Conservation (phyloP, 2,329 filamentous ascomycete genomes). For the Lasiodiplodia gonubiensis region DNA sequence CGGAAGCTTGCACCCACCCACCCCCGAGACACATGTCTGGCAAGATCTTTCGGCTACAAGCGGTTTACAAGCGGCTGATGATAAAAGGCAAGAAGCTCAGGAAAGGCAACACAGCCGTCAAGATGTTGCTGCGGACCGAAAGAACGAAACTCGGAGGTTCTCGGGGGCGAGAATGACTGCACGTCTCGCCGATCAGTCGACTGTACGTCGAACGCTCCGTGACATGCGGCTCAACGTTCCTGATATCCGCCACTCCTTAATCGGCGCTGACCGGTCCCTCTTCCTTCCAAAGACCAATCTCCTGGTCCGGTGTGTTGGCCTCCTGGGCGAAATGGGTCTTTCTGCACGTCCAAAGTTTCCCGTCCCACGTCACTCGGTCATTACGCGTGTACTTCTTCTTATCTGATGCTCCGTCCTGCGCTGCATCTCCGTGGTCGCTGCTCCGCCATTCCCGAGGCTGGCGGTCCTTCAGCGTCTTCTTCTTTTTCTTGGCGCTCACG, state of each 20-base stretch:
- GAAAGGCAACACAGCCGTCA: conserved; percentile 14
- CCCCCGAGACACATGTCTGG: conserved; percentile 4
- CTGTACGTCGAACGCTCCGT: not conserved
- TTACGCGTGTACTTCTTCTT: conserved; percentile 18
- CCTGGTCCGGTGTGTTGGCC: conserved; percentile 2
- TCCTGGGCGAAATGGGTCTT: conserved; percentile 18
- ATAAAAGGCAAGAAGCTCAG: not conserved
- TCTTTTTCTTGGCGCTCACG: conserved; percentile 41
- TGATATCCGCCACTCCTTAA: not conserved
- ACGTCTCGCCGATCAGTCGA: conserved; percentile 9
- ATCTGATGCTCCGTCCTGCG: not conserved
- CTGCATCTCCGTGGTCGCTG: not conserved
- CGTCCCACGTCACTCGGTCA: conserved; percentile 13
- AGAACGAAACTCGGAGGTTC: conserved; percentile 21
- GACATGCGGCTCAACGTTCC: not conserved
- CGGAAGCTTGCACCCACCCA: not conserved
- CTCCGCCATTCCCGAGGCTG: not conserved
- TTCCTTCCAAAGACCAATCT: conserved; percentile 7
- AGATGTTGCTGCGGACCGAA: conserved; percentile 7
- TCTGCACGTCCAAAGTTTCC: conserved; percentile 16
- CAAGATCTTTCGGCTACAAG: conserved; percentile 9
- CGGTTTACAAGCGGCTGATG: conserved; percentile 21
- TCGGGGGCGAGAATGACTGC: conserved; percentile 7
- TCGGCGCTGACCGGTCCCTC: conserved; percentile 12
- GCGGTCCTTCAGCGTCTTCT: conserved; percentile 35